phyloP scores from a whole-genome alignment of 2,329 filamentous ascomycete genomes.

The Aotearoamyces nothofagi region DNA sequence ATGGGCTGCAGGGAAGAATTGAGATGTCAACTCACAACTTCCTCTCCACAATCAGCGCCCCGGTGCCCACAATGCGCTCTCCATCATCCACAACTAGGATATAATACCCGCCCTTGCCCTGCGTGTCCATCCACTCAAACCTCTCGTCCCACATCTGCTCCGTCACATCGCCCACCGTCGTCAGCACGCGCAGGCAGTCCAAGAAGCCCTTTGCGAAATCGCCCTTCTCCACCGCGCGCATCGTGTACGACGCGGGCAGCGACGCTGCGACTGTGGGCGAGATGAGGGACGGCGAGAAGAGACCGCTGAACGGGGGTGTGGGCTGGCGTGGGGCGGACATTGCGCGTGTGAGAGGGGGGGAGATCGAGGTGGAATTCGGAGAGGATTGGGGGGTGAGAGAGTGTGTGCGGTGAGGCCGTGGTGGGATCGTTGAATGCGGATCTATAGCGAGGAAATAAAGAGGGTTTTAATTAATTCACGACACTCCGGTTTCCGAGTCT shows the following conservation, averaged over 20 bases:
- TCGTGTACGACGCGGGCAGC: constrained; percentile 67
- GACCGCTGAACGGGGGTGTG: too few species aligned
- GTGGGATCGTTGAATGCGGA: too few species aligned
- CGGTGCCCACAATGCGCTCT: constrained; percentile 63
- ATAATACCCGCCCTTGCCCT: constrained; percentile 60
- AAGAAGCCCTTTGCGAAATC: constrained; percentile 79
- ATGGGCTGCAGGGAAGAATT: too few species aligned
- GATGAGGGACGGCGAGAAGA: constrained; percentile 68
- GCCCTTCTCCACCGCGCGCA: constrained; percentile 62
- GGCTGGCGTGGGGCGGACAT: too few species aligned
- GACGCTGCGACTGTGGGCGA: constrained; percentile 55
- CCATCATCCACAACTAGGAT: constrained; percentile 72
- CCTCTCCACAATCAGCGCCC: constrained; percentile 78
- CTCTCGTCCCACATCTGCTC: constrained; percentile 61
- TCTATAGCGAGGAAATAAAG: too few species aligned
- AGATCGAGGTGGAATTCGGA: too few species aligned
- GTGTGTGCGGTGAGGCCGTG: too few species aligned
- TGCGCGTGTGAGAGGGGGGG: too few species aligned
- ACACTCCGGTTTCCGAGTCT: too few species aligned
- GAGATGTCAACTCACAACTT: constrained; percentile 82
- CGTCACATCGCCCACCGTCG: constrained; percentile 75
- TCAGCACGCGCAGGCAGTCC: constrained; percentile 80
- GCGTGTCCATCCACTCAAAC: constrained; percentile 64
- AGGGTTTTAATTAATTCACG: too few species aligned
- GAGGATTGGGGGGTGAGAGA: too few species aligned